phyloP scores from a whole-genome alignment of 306 rosid genomes.

The Rosa lucieae region DNA sequence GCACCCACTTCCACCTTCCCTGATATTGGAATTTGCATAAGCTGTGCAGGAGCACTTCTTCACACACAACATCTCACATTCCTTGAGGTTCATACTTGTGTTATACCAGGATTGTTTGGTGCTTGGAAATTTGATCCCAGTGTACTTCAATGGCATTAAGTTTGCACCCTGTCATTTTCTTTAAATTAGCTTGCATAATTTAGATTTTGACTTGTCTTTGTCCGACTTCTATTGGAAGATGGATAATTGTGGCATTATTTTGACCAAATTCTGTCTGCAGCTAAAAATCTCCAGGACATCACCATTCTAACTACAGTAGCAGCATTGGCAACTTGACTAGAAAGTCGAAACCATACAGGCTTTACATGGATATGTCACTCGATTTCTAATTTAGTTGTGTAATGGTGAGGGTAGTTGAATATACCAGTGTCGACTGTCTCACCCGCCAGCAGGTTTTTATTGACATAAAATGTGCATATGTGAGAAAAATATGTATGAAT shows the following conservation, averaged over 20 bases:
- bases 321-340: not conserved
- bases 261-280: not conserved
- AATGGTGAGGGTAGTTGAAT: not conserved
- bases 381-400: not conserved
- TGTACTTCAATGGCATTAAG: too few species aligned
- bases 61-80: too few species aligned
- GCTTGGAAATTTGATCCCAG: not conserved
- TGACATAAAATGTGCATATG: too few species aligned
- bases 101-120: not conserved
- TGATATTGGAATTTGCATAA: too few species aligned
- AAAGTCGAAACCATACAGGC: not conserved
- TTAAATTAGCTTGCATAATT: not conserved
- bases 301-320: too few species aligned
- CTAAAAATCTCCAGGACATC: not conserved
- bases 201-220: not conserved
- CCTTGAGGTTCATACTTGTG: not conserved
- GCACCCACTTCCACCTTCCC: too few species aligned
- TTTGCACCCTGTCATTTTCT: too few species aligned
- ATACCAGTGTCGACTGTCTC: too few species aligned
- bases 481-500: too few species aligned
- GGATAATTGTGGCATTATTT: not conserved
- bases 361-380: too few species aligned
- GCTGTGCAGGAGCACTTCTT: too few species aligned
- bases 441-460: too few species aligned
- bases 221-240: not conserved